Evolutionary conservation across 139 green algal species (phyloP).

Genomic region (Astrephomene gubernaculifera): DNA sequence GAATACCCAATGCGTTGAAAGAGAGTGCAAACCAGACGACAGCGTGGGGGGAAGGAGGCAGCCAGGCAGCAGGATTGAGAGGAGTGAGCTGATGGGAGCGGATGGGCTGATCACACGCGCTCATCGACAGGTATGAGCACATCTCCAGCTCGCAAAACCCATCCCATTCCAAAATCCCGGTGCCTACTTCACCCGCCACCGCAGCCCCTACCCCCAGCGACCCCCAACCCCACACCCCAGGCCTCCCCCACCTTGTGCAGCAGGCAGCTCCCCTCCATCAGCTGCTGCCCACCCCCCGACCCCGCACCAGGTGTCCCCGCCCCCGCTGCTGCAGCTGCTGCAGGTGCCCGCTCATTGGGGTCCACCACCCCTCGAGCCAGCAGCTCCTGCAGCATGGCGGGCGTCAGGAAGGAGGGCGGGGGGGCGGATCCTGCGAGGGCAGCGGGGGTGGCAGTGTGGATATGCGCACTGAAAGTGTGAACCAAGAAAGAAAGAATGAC

Average conservation of each 20-base stretch:
- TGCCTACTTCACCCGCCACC: neutral
- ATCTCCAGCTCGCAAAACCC: neutral
- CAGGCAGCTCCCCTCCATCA: neutral
- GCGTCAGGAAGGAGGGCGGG: neutral
- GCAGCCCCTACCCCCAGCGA: too few species aligned
- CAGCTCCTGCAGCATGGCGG: neutral
- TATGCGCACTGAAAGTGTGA: too few species aligned
- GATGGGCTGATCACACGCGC: neutral
- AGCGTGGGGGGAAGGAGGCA: neutral
- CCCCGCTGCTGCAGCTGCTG: too few species aligned
- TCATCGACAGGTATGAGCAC: neutral
- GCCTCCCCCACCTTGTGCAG: slow-evolving; percentile 21
- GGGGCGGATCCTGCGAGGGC: too few species aligned
- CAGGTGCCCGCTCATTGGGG: neutral
- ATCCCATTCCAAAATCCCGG: too few species aligned
- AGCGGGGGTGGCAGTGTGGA: too few species aligned
- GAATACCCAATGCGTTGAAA: too few species aligned
- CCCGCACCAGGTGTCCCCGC: too few species aligned
- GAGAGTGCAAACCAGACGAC: neutral
- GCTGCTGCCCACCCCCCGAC: neutral
- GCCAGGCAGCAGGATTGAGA: neutral
- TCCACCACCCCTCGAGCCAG: neutral
- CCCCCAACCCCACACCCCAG: neutral
- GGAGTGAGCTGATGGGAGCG: neutral
- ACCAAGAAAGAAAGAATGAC: too few species aligned